These are phyloP conservation scores for Parmelia sp. DNA, from an alignment of 495 filamentous ascomycete species.

Conservation along the genomic window DNA sequence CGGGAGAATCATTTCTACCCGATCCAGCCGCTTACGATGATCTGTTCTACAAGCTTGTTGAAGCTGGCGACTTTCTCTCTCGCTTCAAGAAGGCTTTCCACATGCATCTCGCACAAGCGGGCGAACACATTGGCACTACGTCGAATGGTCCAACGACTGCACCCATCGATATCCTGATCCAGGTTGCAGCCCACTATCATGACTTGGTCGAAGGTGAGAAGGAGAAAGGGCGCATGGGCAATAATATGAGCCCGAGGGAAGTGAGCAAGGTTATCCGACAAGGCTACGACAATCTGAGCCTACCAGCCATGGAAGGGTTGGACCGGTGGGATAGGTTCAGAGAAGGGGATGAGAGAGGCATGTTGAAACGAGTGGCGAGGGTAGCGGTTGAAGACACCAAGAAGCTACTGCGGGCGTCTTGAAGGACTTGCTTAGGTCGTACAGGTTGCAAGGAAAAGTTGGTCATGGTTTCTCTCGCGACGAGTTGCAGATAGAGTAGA, in stretches of 20 bases:
- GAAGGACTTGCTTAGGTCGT: background rate
- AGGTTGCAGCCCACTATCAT: slow-evolving; percentile 81
- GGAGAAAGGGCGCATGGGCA: slow-evolving; percentile 38
- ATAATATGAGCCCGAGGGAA: slow-evolving; percentile 70
- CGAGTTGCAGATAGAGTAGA: background rate
- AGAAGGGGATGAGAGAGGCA: slow-evolving; percentile 67
- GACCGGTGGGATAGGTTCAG: slow-evolving; percentile 61
- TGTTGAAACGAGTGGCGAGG: slow-evolving; percentile 80
- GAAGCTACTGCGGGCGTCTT: slow-evolving; percentile 13
- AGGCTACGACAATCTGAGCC: slow-evolving; percentile 87
- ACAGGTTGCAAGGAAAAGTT: background rate
- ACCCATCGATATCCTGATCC: slow-evolving; percentile 76
- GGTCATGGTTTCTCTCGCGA: background rate
- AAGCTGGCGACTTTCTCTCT: slow-evolving; percentile 74
- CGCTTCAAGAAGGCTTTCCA: slow-evolving; percentile 76
- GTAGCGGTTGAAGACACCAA: slow-evolving; percentile 55
- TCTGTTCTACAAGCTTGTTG: slow-evolving; percentile 95
- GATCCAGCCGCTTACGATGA: slow-evolving; percentile 86
- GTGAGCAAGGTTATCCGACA: slow-evolving; percentile 89
- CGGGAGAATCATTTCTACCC: slow-evolving; percentile 89
- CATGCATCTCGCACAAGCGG: slow-evolving; percentile 20
- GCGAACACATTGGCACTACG: slow-evolving; percentile 16
- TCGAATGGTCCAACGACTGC: slow-evolving; percentile 33
- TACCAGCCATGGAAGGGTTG: slow-evolving; percentile 75
- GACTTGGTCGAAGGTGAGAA: slow-evolving; percentile 64